Evolutionary conservation across 2,329 filamentous ascomycete species (phyloP), one percentile per base, ranked within the genome.

Genomic region (Ascochyta koolunga): DNA sequence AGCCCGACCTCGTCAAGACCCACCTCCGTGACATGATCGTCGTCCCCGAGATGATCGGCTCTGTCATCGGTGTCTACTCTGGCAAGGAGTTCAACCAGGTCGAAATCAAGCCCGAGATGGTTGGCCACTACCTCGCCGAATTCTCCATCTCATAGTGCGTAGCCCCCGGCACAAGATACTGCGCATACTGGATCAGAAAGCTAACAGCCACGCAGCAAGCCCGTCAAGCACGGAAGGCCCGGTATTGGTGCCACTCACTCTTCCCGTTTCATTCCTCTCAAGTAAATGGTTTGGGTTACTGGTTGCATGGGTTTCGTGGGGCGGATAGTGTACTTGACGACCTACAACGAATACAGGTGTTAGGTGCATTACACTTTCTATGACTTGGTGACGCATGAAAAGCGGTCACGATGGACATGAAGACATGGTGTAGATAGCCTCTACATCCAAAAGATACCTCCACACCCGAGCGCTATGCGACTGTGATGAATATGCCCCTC

Each of bases 31-130:
- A 99, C 86, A 99, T 99, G 95, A 97, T 99, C 80, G 89, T 99
- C 78, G 95, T 99, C 73, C 95, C 95, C 75, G 95, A 99, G 87
- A 98, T 99, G 95, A 99, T 99, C 79, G 95, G 95, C 76, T 90
- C 86, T 82, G 93, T 99, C 76, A 90, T 99, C 76, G 95, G 93
- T 79, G 95, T 99, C 86, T 99, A 99, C 90, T 96, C 91, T 70
- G 95, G 95, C 79, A 99, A 99, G 89, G 93, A 98, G 83, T 99
- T 99, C 90, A 99, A 99, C 89, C 93, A 97, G 87, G 93, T 99
- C 75, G 95, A 99, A 83, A 95, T 99, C 85, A 97, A 97, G 89
- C 95, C 95, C 74, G 95, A 99, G 87, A 99, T 99, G 95, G 95
- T 99, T 82, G 95, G 95, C 80, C 93, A 98, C 86, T 97, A 97